A percentile compares a stretch with the other conserved stretches of the same genome.
These are phyloP conservation scores for Kalmusia sp. DNA, from an alignment of 2,329 filamentous ascomycete species.

Conservation along the genomic window DNA sequence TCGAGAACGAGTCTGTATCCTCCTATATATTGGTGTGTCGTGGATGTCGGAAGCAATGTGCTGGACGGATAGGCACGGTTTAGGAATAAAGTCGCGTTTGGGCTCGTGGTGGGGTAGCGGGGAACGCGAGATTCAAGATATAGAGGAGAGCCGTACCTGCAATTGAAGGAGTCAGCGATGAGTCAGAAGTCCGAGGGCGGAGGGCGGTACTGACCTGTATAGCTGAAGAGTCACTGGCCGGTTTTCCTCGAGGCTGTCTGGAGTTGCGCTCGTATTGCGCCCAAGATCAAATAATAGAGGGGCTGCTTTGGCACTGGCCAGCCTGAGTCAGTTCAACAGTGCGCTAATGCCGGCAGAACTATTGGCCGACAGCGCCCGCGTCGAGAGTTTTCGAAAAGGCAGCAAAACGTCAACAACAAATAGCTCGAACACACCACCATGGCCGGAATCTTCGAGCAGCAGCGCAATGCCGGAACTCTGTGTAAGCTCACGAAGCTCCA, in stretches of 20 bases:
- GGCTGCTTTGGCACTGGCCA: constrained; percentile 16
- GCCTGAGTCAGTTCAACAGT: constrained; percentile 31
- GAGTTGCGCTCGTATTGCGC: constrained; percentile 13
- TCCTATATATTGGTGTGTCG: neutral
- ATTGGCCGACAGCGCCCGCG: constrained; percentile 31
- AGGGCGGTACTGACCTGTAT: constrained; percentile 15
- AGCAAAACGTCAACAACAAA: constrained; percentile 35
- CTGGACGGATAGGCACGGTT: constrained; percentile 9
- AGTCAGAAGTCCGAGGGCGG: constrained; percentile 6
- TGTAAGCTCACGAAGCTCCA: constrained; percentile 60
- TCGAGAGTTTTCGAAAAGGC: constrained; percentile 40
- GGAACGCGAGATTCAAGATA: constrained; percentile 25
- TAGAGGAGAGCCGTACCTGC: constrained; percentile 28
- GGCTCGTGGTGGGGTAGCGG: constrained; percentile 42
- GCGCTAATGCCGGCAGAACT: too few relatives aligned
- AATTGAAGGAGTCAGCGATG: constrained; percentile 28
- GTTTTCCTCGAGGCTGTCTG: constrained; percentile 20
- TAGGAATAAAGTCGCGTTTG: constrained; percentile 16
- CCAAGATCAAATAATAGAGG: constrained; percentile 29
- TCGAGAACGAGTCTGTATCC: neutral
- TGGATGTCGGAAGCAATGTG: too few relatives aligned
- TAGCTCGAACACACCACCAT: constrained; percentile 60
- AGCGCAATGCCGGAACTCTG: constrained; percentile 88
- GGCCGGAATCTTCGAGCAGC: constrained; percentile 96
- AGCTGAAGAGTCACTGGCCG: constrained; percentile 26